phyloP scores from a whole-genome alignment of 164 flowering plant genomes.

The Malania oleifera region DNA sequence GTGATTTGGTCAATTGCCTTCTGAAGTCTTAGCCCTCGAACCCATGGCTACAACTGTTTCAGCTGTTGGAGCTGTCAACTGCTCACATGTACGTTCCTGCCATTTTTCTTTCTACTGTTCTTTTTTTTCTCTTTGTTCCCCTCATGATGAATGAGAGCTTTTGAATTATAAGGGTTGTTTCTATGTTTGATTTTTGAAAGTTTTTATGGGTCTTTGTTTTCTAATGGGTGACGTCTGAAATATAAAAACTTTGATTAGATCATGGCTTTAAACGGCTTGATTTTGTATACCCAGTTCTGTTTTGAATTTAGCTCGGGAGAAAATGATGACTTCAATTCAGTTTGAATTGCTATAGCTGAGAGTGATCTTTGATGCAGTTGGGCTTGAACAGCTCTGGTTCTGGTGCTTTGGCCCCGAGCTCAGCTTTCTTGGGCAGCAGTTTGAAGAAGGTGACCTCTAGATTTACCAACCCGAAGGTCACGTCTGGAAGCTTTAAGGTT shows the following conservation, averaged over 20 bases:
- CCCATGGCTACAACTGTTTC: conserved; percentile 36
- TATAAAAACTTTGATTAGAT: too few relatives aligned
- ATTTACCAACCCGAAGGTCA: conserved; percentile 11
- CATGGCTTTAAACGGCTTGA: too few relatives aligned
- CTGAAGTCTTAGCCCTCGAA: not conserved
- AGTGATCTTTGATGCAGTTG: conserved; percentile 35
- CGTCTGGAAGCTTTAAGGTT: conserved; percentile 24
- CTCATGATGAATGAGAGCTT: too few relatives aligned
- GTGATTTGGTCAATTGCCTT: not conserved
- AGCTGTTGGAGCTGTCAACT: conserved; percentile 37
- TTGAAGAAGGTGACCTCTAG: conserved; percentile 43
- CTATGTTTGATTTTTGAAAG: not conserved
- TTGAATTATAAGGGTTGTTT: too few relatives aligned
- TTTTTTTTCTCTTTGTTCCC: too few relatives aligned
- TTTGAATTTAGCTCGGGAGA: too few relatives aligned
- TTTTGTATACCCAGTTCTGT: too few relatives aligned
- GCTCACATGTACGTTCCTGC: conserved; percentile 28
- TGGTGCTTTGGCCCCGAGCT: conserved; percentile 36
- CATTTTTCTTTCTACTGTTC: conserved; percentile 2
- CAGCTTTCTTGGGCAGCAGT: conserved; percentile 46
- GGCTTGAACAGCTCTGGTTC: conserved; percentile 29
- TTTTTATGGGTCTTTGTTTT: conserved; percentile 10
- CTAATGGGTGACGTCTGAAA: not conserved
- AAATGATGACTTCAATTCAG: too few relatives aligned
- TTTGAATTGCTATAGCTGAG: conserved; percentile 2